A percentile compares a stretch with the other conserved stretches of the same genome.
These are phyloP conservation scores for Jamesozyma jinghongensis DNA, from an alignment of 805 yeast genomes.

Conservation along the genomic window DNA sequence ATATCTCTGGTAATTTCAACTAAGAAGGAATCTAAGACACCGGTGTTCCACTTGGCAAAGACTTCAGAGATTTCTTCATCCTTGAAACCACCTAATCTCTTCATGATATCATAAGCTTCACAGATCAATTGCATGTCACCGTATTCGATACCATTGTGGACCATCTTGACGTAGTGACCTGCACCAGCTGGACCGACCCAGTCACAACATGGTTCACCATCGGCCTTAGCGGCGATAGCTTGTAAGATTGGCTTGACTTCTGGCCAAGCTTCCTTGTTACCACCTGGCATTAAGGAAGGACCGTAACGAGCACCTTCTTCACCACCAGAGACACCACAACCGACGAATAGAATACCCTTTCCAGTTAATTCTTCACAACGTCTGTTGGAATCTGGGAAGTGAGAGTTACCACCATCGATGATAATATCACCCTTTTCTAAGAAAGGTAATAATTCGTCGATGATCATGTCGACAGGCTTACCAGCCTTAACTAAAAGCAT, in stretches of 20 bases:
- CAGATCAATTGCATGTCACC: slow-evolving; percentile 99
- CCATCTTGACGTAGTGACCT: slow-evolving; percentile 99
- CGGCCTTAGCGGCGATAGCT: slow-evolving; percentile 89
- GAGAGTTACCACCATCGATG: slow-evolving; percentile 99
- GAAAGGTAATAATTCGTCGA: slow-evolving; percentile 78
- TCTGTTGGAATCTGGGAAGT: slow-evolving; percentile 97
- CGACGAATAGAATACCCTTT: slow-evolving; percentile 87
- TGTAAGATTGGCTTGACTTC: slow-evolving; percentile 95
- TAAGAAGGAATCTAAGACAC: slow-evolving; percentile 94
- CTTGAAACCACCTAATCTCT: slow-evolving; percentile 83
- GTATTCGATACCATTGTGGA: slow-evolving; percentile 98
- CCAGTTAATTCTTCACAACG: slow-evolving; percentile 81
- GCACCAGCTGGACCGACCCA: slow-evolving; percentile 99
- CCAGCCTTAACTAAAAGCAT: slow-evolving; percentile 96
- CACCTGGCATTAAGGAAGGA: slow-evolving; percentile 99
- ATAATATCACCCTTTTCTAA: slow-evolving; percentile 95
- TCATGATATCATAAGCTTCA: slow-evolving; percentile 95
- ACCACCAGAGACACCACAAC: slow-evolving; percentile 99
- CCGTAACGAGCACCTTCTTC: slow-evolving; percentile 99
- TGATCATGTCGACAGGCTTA: slow-evolving; percentile 84
- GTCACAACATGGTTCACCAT: slow-evolving; percentile 99
- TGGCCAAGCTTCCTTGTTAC: slow-evolving; percentile 97
- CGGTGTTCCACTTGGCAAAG: slow-evolving; percentile 88
- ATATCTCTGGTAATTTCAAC: slow-evolving; percentile 96
- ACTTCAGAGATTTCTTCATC: slow-evolving; percentile 91